phyloP scores from a whole-genome alignment of 441 rosid genomes.

The Jatropha multifida region DNA sequence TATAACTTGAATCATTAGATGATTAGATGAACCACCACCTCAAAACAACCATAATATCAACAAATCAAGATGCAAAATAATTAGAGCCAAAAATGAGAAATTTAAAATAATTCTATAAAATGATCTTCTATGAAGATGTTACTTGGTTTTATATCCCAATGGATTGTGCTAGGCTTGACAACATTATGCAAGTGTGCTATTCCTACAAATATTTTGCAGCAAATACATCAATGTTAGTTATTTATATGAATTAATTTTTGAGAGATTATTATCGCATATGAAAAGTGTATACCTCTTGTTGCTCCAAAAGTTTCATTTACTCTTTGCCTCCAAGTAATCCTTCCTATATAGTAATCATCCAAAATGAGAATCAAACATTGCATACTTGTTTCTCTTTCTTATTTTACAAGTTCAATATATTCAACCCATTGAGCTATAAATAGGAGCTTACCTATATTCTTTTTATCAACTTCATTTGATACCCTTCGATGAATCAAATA shows the following conservation, averaged over 20 bases:
- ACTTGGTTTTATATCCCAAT: conserved; percentile 61
- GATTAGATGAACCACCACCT: no score
- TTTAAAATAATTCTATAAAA: conserved; percentile 26
- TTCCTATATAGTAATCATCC: conserved; percentile 23
- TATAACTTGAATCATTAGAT: no score
- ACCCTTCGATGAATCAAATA: no score
- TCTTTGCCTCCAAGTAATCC: conserved; percentile 58
- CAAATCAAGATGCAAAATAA: no score
- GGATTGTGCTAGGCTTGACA: conserved; percentile 56
- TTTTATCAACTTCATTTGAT: no score
- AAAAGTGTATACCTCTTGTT: conserved; percentile 46
- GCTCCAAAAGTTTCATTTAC: conserved; percentile 59
- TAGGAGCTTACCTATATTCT: conserved; percentile 42
- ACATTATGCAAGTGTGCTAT: conserved; percentile 60
- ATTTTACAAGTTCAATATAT: no score
- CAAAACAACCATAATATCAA: no score
- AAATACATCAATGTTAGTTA: not conserved
- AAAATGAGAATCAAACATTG: not conserved
- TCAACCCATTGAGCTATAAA: not conserved
- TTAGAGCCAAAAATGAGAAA: no score
- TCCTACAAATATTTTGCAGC: conserved; percentile 32
- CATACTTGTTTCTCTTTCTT: not conserved
- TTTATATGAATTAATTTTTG: not conserved
- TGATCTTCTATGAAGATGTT: conserved; percentile 57
- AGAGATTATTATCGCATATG: not conserved